phyloP scores from a whole-genome alignment of 805 yeast genomes.

The Ogataea glucozyma region DNA sequence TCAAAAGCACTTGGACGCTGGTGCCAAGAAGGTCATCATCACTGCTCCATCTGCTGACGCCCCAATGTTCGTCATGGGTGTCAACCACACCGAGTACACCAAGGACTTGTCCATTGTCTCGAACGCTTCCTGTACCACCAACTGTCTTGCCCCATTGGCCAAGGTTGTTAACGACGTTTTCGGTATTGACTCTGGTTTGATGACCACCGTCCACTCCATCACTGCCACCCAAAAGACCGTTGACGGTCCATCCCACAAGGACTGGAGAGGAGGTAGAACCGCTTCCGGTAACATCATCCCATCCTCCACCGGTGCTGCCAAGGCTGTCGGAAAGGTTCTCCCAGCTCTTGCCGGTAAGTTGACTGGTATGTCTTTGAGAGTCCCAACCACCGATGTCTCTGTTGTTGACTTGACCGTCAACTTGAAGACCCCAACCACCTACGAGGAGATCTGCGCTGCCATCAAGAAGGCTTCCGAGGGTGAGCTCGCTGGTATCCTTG shows the following conservation, averaged over 20 bases:
- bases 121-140: conserved; percentile 95
- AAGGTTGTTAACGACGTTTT: conserved; percentile 83
- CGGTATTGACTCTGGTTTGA: conserved; percentile 88
- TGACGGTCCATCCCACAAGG: conserved; percentile 96
- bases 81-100: conserved; percentile 78
- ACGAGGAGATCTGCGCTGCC: conserved; percentile 79
- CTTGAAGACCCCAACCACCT: conserved; percentile 72
- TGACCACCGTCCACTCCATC: conserved; percentile 96
- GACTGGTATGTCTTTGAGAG: conserved; percentile 93
- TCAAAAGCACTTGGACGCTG: conserved; percentile 79
- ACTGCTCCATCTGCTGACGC: conserved; percentile 94
- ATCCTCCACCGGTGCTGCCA: conserved; percentile 96
- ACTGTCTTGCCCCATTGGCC: conserved; percentile 93
- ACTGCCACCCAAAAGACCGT: conserved; percentile 96
- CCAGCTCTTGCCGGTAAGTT: conserved; percentile 90
- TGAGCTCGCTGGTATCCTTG: conserved; percentile 76
- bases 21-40: conserved; percentile 93
- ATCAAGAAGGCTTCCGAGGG: conserved; percentile 77
- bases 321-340: conserved; percentile 95
- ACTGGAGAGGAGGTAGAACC: conserved; percentile 98
- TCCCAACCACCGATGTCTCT: conserved; percentile 91
- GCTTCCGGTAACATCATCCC: conserved; percentile 95
- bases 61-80: conserved; percentile 95
- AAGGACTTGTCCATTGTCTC: conserved; percentile 76
- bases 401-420: conserved; percentile 91